Base-by-base conservation (phyloP, 2,329 filamentous ascomycete species). In the Sordariomycetes sp. region DNA sequence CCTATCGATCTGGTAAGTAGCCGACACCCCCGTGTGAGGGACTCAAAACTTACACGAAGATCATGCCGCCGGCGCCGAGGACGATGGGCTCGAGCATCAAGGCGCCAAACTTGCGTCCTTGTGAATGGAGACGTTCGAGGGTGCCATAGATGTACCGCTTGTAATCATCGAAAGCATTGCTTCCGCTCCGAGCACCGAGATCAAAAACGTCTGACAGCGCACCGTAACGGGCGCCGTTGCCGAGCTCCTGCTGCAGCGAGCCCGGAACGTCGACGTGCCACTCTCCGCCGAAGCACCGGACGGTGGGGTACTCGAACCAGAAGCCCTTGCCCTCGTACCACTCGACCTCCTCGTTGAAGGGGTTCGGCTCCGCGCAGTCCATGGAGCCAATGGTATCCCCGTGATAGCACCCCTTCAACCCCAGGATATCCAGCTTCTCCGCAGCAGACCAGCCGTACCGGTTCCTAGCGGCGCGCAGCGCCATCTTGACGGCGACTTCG, bases 311-410 rank as follows among this genome's bases (percentile, higher is more conserved):
- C 60, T 90, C 86, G 57, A 94, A 85, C 90, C 90, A 95, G 64
- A 83, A 79, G 0, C 90, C 89, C 53, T 83, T 82, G 0, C 87
- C 88, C 59, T 81, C 74, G 65, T 95, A 95, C 89, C 89, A 95
- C 65, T 94, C 89, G 0, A 91, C 86, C 66, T 89, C 89, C 63
- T 89, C 80, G 64, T 95, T 95, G 67, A 79, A 95, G 0, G 81
- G 80, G 36, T 81, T 85, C 0, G 89, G 89, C 65, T 94, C 88
- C 0, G 87, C 83, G 56, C 84, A 87, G 67, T 94, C 89, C 90
- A 95, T 94, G 0, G 87, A 88, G 0, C 89, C 89, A 53, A 95
- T 90, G 0, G 89, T 95, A 65, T 95, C 90, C 1, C 89, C 90
- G 63, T 95, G 90, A 64, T 95, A 95, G 62, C 86, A 87, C 0